Percentiles rank a stretch among this genome's conserved stretches.
Evolutionary conservation across 371 early-diverging fungal species (phyloP).

Genomic region (Nematocida minor): DNA sequence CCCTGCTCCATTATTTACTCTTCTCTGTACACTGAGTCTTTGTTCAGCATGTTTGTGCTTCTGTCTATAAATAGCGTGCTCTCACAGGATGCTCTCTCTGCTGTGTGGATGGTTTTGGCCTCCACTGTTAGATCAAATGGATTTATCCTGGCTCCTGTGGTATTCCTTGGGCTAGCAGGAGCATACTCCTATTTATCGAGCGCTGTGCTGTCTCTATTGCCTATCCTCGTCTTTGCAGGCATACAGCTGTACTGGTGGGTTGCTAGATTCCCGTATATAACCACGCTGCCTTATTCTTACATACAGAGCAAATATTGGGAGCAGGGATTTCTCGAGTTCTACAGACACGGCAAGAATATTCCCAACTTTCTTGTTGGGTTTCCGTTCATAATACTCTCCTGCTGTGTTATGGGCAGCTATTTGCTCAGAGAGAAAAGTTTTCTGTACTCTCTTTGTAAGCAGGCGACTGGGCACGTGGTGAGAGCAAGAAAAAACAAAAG

Average conservation of each 20-base stretch:
- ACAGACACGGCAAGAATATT: constrained; percentile 54
- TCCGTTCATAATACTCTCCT: constrained; percentile 58
- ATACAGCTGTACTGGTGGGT: constrained; percentile 55
- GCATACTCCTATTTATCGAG: background rate
- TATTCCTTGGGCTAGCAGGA: background rate
- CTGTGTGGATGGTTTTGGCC: constrained; percentile 41
- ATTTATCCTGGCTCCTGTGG: constrained; percentile 55
- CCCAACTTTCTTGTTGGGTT: constrained; percentile 61
- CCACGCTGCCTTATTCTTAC: constrained; percentile 59
- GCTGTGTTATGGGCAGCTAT: background rate
- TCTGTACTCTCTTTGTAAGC: too few relatives aligned
- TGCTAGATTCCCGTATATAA: constrained; percentile 9
- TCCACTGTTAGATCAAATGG: constrained; percentile 62
- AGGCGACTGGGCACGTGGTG: background rate
- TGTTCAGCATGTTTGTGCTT: constrained; percentile 58
- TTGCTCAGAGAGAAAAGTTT: background rate
- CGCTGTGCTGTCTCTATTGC: background rate
- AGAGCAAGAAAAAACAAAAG: background rate
- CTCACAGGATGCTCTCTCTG: background rate
- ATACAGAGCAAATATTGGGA: constrained; percentile 64
- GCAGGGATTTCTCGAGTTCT: constrained; percentile 64
- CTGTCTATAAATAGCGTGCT: constrained; percentile 26
- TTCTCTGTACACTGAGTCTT: constrained; percentile 62
- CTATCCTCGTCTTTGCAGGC: constrained; percentile 42
- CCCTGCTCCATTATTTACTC: constrained; percentile 60